A percentile compares a stretch with the other conserved stretches of the same genome.
These are phyloP conservation scores for Zasmidium citrigriseum DNA, from an alignment of 2,329 filamentous ascomycete genomes.

Conservation along the genomic window DNA sequence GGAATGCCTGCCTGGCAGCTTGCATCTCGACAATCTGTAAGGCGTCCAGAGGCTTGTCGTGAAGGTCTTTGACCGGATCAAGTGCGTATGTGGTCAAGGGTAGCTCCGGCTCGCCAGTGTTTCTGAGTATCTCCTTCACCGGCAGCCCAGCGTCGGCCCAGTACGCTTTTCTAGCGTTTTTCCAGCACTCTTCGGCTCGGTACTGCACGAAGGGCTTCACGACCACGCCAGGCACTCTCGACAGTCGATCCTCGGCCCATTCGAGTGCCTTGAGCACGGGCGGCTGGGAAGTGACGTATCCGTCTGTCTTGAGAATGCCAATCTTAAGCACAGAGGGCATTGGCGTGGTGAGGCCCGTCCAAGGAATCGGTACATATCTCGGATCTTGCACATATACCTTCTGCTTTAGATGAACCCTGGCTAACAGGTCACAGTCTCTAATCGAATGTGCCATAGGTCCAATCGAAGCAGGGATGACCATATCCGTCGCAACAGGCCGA, in stretches of 20 bases:
- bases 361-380: constrained; percentile 18
- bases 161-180: constrained; percentile 13
- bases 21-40: constrained; percentile 12
- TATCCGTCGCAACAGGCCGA: constrained; percentile 14
- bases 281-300: constrained; percentile 19
- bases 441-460: constrained; percentile 17
- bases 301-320: constrained; percentile 18
- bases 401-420: constrained; percentile 3
- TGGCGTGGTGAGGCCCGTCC: constrained; percentile 14
- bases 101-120: constrained; percentile 15
- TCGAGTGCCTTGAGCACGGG: constrained; percentile 14
- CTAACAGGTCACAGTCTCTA: constrained; percentile 18
- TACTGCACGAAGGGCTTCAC: constrained; percentile 18
- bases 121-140: constrained; percentile 2
- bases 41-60: constrained; percentile 16
- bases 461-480: constrained; percentile 18
- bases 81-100: constrained; percentile 15
- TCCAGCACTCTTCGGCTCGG: constrained; percentile 9
- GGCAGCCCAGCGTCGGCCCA: constrained; percentile 15
- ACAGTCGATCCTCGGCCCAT: constrained; percentile 11
- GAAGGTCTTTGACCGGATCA: constrained; percentile 9
- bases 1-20: constrained; percentile 13
- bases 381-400: constrained; percentile 19
- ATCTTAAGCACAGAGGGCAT: constrained; percentile 7
- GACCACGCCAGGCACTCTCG: constrained; percentile 2